Base-by-base conservation (phyloP, 139 green algal species). In the Chlorella sorokiniana region DNA sequence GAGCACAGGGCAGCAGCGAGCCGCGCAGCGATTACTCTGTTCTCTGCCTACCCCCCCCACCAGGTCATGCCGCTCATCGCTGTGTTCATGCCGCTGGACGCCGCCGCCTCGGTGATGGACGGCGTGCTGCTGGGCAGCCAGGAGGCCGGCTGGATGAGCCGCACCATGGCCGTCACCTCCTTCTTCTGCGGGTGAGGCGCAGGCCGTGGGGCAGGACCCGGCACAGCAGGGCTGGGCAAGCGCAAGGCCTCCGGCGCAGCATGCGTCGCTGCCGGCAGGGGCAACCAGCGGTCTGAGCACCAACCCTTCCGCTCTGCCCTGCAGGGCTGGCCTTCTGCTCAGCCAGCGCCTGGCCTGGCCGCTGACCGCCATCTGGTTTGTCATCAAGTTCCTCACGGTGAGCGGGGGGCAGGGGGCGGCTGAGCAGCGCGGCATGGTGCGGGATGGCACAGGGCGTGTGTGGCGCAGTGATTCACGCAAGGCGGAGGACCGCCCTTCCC, bases 41-140 rank as follows among this genome's bases (percentile, higher is more conserved):
- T 65, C 25, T 45, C 48, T 40, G 16, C 16, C 27, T 63, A 20
- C 16, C 61, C 76, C 2, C 41, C 20, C 56, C 22, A 10, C 33
- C 48, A 74, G 70, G 80, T 78, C 35, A 40, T 89, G 65, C 85
- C 85, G 23, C 48, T 89, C 20, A 81, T 89, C 23, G 85, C 85
- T 18, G n/a, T 67, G 25, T 86, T 82, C 75, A 81, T 89, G 81
- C 85, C 85, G 38, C 62, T 89, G 25, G 85, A 89, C 45, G 85
- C 78, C 41, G 56, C 62, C 14, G 81, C 85, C 59, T 71, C 67
- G 3, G 85, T 89, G 59, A 81, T 86, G 76, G 85, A 89, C 33
- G 85, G 85, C 11, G 81, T 84, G 35, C 75, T 89, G 65, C 76
- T 89, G 51, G 85, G 81, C 27, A 52, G n/a, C 38, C 76, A 84